phyloP scores from a whole-genome alignment of 768 basidiomycete species.

The Mycena olivaceomarginata region DNA sequence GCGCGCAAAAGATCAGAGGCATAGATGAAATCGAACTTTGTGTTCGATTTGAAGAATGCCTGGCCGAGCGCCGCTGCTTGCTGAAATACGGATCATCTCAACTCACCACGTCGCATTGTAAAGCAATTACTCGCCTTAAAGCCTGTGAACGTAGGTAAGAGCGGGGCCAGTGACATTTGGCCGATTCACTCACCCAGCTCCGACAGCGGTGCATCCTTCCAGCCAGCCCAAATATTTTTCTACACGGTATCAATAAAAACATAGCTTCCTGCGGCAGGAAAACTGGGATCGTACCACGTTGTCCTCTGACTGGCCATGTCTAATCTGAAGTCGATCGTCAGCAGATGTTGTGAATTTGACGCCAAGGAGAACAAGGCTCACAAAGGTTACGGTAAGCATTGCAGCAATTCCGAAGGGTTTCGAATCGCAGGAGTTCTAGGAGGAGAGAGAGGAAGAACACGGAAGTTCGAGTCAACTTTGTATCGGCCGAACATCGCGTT shows the following conservation, averaged over 20 bases:
- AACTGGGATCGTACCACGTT: slow-evolving; percentile 66
- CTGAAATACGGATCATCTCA: slow-evolving; percentile 49
- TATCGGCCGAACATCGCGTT: too few relatives aligned
- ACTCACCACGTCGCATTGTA: not conserved
- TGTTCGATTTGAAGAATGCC: slow-evolving; percentile 63
- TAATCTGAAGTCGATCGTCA: slow-evolving; percentile 62
- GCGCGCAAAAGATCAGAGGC: slow-evolving; percentile 83
- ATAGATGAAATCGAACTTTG: slow-evolving; percentile 74
- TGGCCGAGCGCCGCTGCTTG: slow-evolving; percentile 80
- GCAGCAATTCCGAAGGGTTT: not conserved
- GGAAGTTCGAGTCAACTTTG: not conserved
- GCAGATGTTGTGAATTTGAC: not conserved
- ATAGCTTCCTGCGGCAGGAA: not conserved
- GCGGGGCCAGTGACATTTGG: not conserved
- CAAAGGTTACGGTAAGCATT: slow-evolving; percentile 53
- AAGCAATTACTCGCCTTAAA: slow-evolving; percentile 42
- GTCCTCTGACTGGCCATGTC: slow-evolving; percentile 84
- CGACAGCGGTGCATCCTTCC: slow-evolving; percentile 85
- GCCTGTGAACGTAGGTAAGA: slow-evolving; percentile 21
- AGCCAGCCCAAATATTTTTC: slow-evolving; percentile 82
- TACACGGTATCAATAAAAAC: slow-evolving; percentile 6
- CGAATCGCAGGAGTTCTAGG: not conserved
- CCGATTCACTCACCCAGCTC: slow-evolving; percentile 77
- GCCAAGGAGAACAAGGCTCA: not conserved
- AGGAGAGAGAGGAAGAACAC: not conserved